Evolutionary conservation across 1,284 basidiomycete genomes (phyloP).

Genomic region (Cryptococcus hybrid): DNA sequence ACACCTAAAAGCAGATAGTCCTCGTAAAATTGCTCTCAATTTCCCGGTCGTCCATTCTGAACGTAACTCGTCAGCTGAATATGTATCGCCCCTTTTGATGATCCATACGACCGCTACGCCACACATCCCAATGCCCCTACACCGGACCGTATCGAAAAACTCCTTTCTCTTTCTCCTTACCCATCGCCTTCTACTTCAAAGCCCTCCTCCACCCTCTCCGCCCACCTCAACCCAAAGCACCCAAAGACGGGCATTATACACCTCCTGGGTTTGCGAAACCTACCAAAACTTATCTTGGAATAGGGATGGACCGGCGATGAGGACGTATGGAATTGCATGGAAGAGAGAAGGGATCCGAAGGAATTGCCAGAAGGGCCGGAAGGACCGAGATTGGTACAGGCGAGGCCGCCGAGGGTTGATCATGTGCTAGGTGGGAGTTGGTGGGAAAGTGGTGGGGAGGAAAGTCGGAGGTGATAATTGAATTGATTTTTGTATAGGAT

Average conservation of each 20-base stretch:
- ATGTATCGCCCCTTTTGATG: conserved; percentile 17
- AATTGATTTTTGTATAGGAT: too few relatives aligned
- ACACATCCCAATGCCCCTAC: conserved; percentile 25
- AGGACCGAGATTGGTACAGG: conserved; percentile 27
- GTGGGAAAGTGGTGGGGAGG: conserved; percentile 24
- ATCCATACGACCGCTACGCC: conserved; percentile 27
- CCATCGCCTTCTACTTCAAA: not conserved
- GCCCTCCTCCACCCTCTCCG: not conserved
- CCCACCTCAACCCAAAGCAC: not conserved
- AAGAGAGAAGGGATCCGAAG: conserved; percentile 12
- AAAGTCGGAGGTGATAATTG: not conserved
- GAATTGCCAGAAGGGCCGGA: conserved; percentile 18
- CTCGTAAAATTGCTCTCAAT: not conserved
- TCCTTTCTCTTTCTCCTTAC: not conserved
- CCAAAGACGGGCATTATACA: conserved; percentile 14
- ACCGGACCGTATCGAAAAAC: not conserved
- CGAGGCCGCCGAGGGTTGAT: conserved; percentile 26
- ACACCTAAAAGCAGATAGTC: not conserved
- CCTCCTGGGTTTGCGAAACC: conserved; percentile 26
- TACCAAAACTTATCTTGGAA: conserved; percentile 20
- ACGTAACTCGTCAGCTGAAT: conserved; percentile 4
- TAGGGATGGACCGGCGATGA: conserved; percentile 33
- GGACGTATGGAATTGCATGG: conserved; percentile 34
- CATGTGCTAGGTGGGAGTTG: conserved; percentile 18
- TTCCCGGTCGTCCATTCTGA: too few relatives aligned